Base-by-base conservation (phyloP, 306 rosid genomes). In the Chamaecrista fasciculata region DNA sequence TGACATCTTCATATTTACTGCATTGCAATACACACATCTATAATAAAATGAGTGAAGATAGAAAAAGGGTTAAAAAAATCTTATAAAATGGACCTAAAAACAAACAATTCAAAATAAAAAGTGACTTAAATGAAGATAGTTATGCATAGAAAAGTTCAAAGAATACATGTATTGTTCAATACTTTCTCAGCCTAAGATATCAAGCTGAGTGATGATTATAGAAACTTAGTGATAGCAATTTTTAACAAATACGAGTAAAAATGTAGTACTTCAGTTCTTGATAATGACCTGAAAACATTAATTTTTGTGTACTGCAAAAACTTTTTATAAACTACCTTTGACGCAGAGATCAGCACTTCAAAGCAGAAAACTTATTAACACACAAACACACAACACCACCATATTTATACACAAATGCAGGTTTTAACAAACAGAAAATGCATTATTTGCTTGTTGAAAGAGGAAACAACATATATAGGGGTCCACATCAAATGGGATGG, bases 281-380 rank as follows among this genome's bases (percentile, higher is more conserved):
- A 53, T 29, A 6, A 6, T 53, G 60, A 10, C 23, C 19, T 56
- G 4, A 37, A 56, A n/a, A 37, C 62, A 56, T 15, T 15, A 56
- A 10, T 23, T 56, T 56, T 5, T n/a, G n/a, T n/a, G 2, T 29
- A 23, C 59, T 11, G 11, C 3, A 29, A 56, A 56, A 20, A 15
- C 42, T 25, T 70, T 58, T n/a, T n/a, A n/a, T n/a, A n/a, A n/a
- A n/a, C n/a, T 70, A 72, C 74, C 82, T 72, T 67, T 29, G 34
- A 23, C 21, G 18, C 42, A 53, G 43, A 67, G 40, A 28, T 71
- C 65, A 66, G 49, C 20, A 50, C 53, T 37, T 56, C 23, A 21
- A 46, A 62, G 56, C 5, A 28, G 47, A 42, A 73, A 21, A 63
- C 52, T 28, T 20, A 56, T 42, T 48, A 60, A 29, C 47, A 10